Evolutionary conservation across 2,329 filamentous ascomycete genomes (phyloP), one percentile per base, ranked within the genome.

Genomic region (Trichoderma citrinoviride): DNA sequence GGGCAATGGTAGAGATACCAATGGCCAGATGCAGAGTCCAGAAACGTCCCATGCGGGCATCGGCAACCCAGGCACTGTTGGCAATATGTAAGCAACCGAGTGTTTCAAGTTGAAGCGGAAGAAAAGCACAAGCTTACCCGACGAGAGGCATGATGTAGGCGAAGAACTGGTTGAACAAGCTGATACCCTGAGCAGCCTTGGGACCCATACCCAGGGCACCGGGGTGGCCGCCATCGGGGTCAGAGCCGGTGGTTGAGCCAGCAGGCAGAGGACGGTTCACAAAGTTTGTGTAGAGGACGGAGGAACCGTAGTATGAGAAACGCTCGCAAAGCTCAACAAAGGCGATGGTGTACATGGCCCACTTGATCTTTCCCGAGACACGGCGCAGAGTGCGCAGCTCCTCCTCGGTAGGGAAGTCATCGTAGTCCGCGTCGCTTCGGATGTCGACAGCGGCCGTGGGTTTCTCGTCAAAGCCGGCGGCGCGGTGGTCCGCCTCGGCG

Each of bases 291-390:
- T 88, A 90, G 33, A 91, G 80, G 37, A 88, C 82, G 49, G 85
- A 83, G 5, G 87, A 88, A 62, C 90, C 90, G 72, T 92, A 92
- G 83, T 91, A 93, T 15, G 87, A 89, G 77, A 91, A 91, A 55
- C 90, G 87, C 78, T 93, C 90, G 78, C 87, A 90, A 64, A 91
- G 79, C 77, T 93, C 90, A 66, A 90, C 85, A 67, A 91, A 87
- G 54, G 88, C 89, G 66, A 93, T 85, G 27, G 86, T 87, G 77
- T 87, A 92, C 65, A 88, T 84, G 62, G 82, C 78, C 82, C 83
- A 87, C 55, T 87, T 86, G 67, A 92, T 85, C 72, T 81, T 82
- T 67, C 86, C 87, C 14, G 87, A 85, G 23, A 90, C 83, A 71
- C 86, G 85, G 56, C 81, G 83, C n/a, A 90, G 82, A 0, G 85